Conservation (phyloP, 352 stramenopile species). For the Phytophthora pseudosyringae region DNA sequence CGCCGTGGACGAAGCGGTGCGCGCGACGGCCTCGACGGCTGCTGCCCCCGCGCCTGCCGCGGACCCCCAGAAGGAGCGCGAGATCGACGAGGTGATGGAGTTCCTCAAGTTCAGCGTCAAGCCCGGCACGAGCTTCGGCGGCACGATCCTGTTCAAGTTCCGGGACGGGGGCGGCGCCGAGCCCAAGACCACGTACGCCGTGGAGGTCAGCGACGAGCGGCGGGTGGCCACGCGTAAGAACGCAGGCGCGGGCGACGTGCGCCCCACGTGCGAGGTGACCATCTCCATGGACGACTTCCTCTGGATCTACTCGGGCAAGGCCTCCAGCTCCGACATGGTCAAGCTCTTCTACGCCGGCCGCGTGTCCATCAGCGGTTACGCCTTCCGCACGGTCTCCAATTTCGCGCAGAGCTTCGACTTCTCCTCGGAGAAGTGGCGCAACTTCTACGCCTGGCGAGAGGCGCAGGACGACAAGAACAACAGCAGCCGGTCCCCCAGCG, state of each 20-base stretch:
- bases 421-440: slow-evolving; percentile 79
- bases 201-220: slow-evolving; percentile 58
- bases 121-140: slow-evolving; percentile 65
- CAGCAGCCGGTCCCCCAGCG: slow-evolving; percentile 35
- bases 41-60: not conserved
- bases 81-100: slow-evolving; percentile 90
- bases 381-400: slow-evolving; percentile 79
- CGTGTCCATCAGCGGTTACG: slow-evolving; percentile 80
- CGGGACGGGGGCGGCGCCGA: slow-evolving; percentile 44
- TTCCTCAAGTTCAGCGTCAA: slow-evolving; percentile 89
- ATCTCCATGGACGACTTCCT: slow-evolving; percentile 90
- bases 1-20: slow-evolving; percentile 9
- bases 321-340: slow-evolving; percentile 71
- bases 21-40: not conserved
- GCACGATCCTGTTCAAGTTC: slow-evolving; percentile 90
- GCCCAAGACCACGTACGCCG: slow-evolving; percentile 68
- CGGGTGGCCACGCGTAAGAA: slow-evolving; percentile 71
- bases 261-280: slow-evolving; percentile 75
- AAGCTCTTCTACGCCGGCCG: slow-evolving; percentile 86
- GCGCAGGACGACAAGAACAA: slow-evolving; percentile 47
- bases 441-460: slow-evolving; percentile 75
- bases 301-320: slow-evolving; percentile 88
- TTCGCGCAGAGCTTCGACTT: slow-evolving; percentile 91
- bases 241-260: slow-evolving; percentile 42
- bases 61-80: slow-evolving; percentile 50